phyloP scores from a whole-genome alignment of 495 filamentous ascomycete genomes.

The Margaritispora aquatica region DNA sequence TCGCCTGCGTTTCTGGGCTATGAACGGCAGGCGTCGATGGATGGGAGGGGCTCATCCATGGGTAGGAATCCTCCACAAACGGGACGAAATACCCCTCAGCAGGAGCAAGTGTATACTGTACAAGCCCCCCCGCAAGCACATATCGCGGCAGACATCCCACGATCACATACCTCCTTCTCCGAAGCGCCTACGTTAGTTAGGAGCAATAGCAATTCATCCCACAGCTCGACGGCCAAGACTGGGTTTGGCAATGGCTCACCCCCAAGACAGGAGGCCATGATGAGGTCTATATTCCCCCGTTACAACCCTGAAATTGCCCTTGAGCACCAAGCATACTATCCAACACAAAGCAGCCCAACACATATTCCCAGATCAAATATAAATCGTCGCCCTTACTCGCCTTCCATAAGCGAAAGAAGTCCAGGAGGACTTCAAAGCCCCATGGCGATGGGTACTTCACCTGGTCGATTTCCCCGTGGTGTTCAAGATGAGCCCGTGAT shows the following conservation, averaged over 20 bases:
- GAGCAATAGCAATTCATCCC: constrained; percentile 38
- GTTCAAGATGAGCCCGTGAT: constrained; percentile 38
- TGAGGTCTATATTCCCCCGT: constrained; percentile 74
- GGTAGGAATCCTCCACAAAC: not conserved
- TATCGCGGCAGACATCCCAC: constrained; percentile 31
- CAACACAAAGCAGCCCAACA: constrained; percentile 46
- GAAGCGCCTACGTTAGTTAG: constrained; percentile 43
- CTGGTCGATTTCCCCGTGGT: constrained; percentile 30
- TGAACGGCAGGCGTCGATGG: constrained; percentile 24
- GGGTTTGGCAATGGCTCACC: constrained; percentile 18
- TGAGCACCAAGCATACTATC: constrained; percentile 62
- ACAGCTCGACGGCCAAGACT: constrained; percentile 42
- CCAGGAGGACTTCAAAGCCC: constrained; percentile 25
- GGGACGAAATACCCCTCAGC: constrained; percentile 5
- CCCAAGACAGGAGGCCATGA: constrained; percentile 33
- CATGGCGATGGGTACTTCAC: constrained; percentile 24
- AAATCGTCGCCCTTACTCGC: constrained; percentile 49
- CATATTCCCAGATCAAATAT: constrained; percentile 50
- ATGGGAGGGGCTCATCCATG: not conserved
- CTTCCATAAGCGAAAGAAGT: constrained; percentile 27
- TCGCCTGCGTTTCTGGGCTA: constrained; percentile 34
- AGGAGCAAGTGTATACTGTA: constrained; percentile 12
- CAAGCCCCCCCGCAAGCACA: constrained; percentile 30
- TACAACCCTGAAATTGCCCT: constrained; percentile 68
- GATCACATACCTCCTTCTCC: constrained; percentile 43